Evolutionary conservation across 2,329 filamentous ascomycete species (phyloP), one percentile per base, ranked within the genome.

Genomic region (Rhynchosporium agropyri): DNA sequence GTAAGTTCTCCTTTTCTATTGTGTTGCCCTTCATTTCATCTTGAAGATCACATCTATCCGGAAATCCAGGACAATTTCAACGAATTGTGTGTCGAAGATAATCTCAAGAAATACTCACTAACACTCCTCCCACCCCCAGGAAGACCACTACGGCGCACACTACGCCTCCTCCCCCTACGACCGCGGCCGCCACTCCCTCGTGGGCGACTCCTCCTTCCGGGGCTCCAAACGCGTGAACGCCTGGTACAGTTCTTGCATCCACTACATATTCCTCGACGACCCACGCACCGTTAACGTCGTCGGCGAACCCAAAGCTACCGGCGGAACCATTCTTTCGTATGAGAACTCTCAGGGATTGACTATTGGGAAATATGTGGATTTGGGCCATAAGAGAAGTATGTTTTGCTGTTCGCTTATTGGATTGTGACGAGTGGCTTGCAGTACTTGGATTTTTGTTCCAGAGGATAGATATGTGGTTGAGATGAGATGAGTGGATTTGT

Each of bases 291-390:
- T 74, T 72, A 76, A 77, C 65, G 81, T 86, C 8, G 82, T 87
- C 7, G 88, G 88, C 65, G 90, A 94, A 78, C 90, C 90, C 40
- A 89, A 89, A 73, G 85, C 84, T 63, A 89, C 86, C 4, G 89
- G 89, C 70, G 82, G 80, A 33, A 89, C 85, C 0, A 86, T 92
- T 13, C 79, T 92, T 63, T 68, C 67, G 9, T 75, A 74, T 57
- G 74, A 76, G 61, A 72, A 71, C 45, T 62, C 68, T 0, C 71
- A 75, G 38, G 74, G 74, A 1, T 65, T 76, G 4, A 65, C 62
- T 28, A 71, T 75, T 59, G 72, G 66, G 31, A 76, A 76, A 60
- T 77, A 73, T 59, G 74, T 78, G 13, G 77, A 78, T 64, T 66
- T 78, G 28, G 72, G 71, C 0, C 76, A 78, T 61, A 78, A 78